These are phyloP conservation scores for Castanospermum australe DNA, from an alignment of 306 rosid species.

Conservation along the genomic window DNA sequence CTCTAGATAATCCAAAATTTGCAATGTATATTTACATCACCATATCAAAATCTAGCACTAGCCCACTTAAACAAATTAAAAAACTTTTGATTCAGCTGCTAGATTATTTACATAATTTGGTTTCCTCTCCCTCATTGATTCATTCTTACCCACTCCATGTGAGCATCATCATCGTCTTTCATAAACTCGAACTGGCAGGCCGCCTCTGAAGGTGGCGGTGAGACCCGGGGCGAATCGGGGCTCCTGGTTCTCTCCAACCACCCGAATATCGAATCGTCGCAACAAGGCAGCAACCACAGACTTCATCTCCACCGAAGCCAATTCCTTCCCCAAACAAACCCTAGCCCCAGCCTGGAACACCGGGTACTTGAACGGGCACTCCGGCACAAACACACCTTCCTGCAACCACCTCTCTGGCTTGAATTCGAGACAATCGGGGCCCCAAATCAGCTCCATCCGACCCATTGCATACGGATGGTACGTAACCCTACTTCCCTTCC, in stretches of 20 bases:
- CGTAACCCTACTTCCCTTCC: slow-evolving; percentile 70
- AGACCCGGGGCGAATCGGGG: slow-evolving; percentile 69
- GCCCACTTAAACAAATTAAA: background rate
- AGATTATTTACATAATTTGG: slow-evolving; percentile 18
- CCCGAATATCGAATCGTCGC: slow-evolving; percentile 49
- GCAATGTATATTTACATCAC: background rate
- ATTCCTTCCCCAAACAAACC: slow-evolving; percentile 85
- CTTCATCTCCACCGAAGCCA: slow-evolving; percentile 75
- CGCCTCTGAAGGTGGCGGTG: slow-evolving; percentile 68
- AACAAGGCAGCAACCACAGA: slow-evolving; percentile 39
- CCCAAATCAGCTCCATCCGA: slow-evolving; percentile 87
- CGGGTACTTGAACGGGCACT: slow-evolving; percentile 64
- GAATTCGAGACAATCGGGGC: slow-evolving; percentile 60
- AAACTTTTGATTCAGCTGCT: background rate
- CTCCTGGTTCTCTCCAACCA: background rate
- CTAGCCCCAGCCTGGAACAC: slow-evolving; percentile 84
- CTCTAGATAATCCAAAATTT: background rate
- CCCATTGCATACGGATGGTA: slow-evolving; percentile 97
- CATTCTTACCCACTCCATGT: background rate
- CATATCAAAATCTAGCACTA: background rate
- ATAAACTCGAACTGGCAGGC: slow-evolving; percentile 59
- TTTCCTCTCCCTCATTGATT: background rate
- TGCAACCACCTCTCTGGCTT: slow-evolving; percentile 80
- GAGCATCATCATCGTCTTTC: slow-evolving; percentile 36
- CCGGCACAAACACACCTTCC: slow-evolving; percentile 43